Base-by-base conservation (phyloP, 768 basidiomycete species). In the Boletus patriciae region DNA sequence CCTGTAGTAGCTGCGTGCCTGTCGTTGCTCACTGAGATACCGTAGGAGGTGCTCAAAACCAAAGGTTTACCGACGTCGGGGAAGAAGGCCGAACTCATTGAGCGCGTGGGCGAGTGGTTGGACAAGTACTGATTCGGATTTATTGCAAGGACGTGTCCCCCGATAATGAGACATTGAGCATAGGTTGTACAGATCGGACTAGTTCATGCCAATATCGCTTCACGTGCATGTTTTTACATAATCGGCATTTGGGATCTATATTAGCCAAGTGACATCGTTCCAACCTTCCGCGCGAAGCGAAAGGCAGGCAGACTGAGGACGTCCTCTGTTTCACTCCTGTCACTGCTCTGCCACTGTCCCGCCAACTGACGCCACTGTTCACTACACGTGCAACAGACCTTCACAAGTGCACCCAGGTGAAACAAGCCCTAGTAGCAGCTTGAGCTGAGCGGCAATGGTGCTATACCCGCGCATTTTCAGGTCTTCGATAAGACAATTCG, bases 21-120 rank as follows among this genome's bases (percentile, higher is more conserved):
- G 13, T 33, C 19, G 34, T 54, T 40, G 12, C 44, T 52, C 34
- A 50, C 47, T 36, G 41, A n/a, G 45, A 18, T 19, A 36, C 18
- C 50, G 46, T 63, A 90, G 87, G 85, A 86, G n/a, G 89, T 91
- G 69, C 75, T 89, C 58, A 88, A 82, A 69, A 77, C 77, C 61
- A 91, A 89, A 66, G 80, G 85, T 50, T 71, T 80, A 58, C 55
- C 82, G 10, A 74, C 78, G 12, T 79, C 83, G 21, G 92, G 91
- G 2, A 90, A 81, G 71, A 93, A 93, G 68, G 81, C 77, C 12
- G 91, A 90, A 2, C 74, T 93, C 48, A 56, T 88, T 10, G 83
- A 87, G 55, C 82, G 89, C 15, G 80, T 88, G 5, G 70, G 75
- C 19, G 82, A 85, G 29, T 92, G 84, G 83, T 69, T 92, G 53